A percentile compares a stretch with the other conserved stretches of the same genome.
Evolutionary conservation across 768 basidiomycete species (phyloP).

Genomic region (Pleurotus pulmonarius): DNA sequence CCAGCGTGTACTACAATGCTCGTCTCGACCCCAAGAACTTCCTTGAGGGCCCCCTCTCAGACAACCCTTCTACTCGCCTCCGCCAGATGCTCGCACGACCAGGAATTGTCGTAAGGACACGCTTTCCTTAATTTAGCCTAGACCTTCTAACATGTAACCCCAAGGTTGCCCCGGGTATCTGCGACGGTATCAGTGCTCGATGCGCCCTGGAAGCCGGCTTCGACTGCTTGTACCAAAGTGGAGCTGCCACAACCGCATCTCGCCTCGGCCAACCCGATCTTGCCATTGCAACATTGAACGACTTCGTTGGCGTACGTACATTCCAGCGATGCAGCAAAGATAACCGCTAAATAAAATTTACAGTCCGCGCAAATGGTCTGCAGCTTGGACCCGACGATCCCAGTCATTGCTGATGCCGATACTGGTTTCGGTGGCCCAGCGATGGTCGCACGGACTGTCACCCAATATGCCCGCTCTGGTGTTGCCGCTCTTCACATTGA

Average conservation of each 20-base stretch:
- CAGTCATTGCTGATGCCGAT: constrained; percentile 55
- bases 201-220: constrained; percentile 51
- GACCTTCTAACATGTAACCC: too few species aligned
- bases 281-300: constrained; percentile 51
- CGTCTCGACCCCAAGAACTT: constrained; percentile 57
- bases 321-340: too few species aligned
- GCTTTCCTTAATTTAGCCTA: too few species aligned
- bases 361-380: constrained; percentile 47
- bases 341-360: constrained; percentile 9
- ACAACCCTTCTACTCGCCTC: constrained; percentile 66
- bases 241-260: constrained; percentile 47
- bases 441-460: constrained; percentile 51
- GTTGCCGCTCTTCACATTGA: constrained; percentile 54
- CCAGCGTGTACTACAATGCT: constrained; percentile 39
- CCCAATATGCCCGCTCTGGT: constrained; percentile 44
- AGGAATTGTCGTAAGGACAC: constrained; percentile 61
- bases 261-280: constrained; percentile 52
- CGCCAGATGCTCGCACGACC: constrained; percentile 68
- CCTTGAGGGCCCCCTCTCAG: constrained; percentile 63
- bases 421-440: constrained; percentile 56
- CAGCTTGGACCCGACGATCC: constrained; percentile 39
- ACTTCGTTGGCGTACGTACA: constrained; percentile 40
- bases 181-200: constrained; percentile 49
- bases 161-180: constrained; percentile 28
- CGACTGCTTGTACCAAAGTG: constrained; percentile 50